Base-by-base conservation (phyloP, 208 protist genomes). In the Wallacemonas sp. region DNA sequence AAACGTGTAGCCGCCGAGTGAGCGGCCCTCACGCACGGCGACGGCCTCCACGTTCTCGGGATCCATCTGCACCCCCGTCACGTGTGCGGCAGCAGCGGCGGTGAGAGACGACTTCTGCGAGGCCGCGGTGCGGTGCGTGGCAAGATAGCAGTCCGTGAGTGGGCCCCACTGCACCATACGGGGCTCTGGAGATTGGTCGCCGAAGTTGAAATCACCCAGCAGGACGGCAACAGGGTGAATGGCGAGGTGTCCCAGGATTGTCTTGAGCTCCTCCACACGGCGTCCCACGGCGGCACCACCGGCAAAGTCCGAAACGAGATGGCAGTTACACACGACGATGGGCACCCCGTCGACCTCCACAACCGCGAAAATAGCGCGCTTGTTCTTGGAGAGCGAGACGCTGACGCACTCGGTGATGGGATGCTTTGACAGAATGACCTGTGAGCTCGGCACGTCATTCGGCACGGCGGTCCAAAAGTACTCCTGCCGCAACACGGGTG, bases 401-500 rank as follows among this genome's bases (percentile, higher is more conserved):
- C 46, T 59, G 22, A 67, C 46, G n/a, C 30, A 55, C 62, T 67
- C 46, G 8, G 47, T 51, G 19, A 67, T 28, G 9, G 62, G 62
- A 31, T 47, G 36, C 2, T 36, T 24, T 2, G 62, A 67, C 27
- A 67, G 47, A 3, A 58, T 56, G 4, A 58, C 45, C 36, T 67
- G 62, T 21, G 33, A 28, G 46, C 46, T 67, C 4, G 46, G 28
- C 44, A 67, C 46, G 31, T 67, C 62, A 1, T 42, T 42, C 9
- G 47, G 46, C 6, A 58, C 30, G n/a, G 44, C 12, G 17, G 64
- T 69, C 51, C 64, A 69, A 26, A 59, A 69, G 51, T 69, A 69
- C 5, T 38, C 9, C 12, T 3, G 8, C 5, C 47, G 34, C 14
- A 69, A 39, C 2, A 8, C 8, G 9, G 30, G 31, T 17, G 62